A percentile compares a stretch with the other conserved stretches of the same genome.
phyloP scores from a whole-genome alignment of 2,329 filamentous ascomycete genomes.

The Fusarium beomiforme region DNA sequence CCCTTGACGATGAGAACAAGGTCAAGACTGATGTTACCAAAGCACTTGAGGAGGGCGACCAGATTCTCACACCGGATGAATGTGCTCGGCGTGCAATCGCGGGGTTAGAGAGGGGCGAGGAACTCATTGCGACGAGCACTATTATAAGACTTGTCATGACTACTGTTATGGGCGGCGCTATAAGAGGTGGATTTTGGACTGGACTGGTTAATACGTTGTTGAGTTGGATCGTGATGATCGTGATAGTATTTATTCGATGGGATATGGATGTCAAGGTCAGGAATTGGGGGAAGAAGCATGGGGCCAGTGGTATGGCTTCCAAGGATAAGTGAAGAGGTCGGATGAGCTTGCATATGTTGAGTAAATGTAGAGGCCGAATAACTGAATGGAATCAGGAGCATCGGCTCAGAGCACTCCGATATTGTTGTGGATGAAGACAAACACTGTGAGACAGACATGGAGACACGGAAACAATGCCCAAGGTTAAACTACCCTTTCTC shows the following conservation, averaged over 20 bases:
- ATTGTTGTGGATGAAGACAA: too few relatives aligned
- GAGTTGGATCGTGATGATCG: constrained; percentile 29
- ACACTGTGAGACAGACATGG: background rate
- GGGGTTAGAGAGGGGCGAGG: constrained; percentile 15
- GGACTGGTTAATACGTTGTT: constrained; percentile 22
- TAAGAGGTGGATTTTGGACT: constrained; percentile 16
- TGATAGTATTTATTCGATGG: constrained; percentile 33
- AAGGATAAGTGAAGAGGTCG: background rate
- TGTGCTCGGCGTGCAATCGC: constrained; percentile 24
- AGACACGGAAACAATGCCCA: background rate
- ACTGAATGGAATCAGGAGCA: too few relatives aligned
- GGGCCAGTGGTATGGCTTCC: background rate
- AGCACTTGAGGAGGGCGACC: constrained; percentile 26
- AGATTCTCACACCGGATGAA: constrained; percentile 18
- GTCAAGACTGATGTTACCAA: constrained; percentile 33
- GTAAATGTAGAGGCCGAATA: too few relatives aligned
- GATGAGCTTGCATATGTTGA: too few relatives aligned
- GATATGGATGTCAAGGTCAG: constrained; percentile 31
- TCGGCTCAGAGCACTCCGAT: too few relatives aligned
- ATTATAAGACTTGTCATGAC: constrained; percentile 33
- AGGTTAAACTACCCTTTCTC: background rate
- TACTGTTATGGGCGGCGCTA: constrained; percentile 26
- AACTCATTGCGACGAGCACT: constrained; percentile 28
- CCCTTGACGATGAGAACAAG: constrained; percentile 18
- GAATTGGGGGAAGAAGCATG: constrained; percentile 24